Evolutionary conservation across 169 alveolate genomes (phyloP).

Genomic region (Neospora caninum): DNA sequence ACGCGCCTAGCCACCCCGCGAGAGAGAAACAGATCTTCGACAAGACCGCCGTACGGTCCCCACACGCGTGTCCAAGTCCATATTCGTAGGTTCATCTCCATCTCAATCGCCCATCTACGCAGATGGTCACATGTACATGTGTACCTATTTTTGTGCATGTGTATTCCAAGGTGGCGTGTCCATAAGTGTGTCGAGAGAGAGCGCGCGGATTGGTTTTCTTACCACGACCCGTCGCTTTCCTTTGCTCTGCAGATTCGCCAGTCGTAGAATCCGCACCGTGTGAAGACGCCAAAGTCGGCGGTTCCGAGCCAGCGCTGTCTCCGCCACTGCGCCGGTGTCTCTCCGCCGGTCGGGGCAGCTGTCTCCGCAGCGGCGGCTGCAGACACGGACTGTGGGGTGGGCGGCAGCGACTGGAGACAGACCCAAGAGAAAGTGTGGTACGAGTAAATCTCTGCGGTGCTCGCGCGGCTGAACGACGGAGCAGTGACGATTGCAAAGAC

Average conservation of each 20-base stretch:
- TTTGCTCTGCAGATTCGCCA: slow-evolving; percentile 84
- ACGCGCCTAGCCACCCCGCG: too few relatives aligned
- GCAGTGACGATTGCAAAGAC: slow-evolving; percentile 35
- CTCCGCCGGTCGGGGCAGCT: not conserved
- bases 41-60: too few relatives aligned
- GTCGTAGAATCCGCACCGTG: slow-evolving; percentile 92
- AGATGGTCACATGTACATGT: too few relatives aligned
- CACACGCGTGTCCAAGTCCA: too few relatives aligned
- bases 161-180: too few relatives aligned
- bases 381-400: not conserved
- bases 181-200: too few relatives aligned
- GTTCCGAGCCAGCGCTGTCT: slow-evolving; percentile 72
- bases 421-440: slow-evolving; percentile 50
- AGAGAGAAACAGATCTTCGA: too few relatives aligned
- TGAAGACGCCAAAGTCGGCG: slow-evolving; percentile 81
- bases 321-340: slow-evolving; percentile 25
- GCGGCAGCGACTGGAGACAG: not conserved
- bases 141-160: too few relatives aligned
- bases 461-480: slow-evolving; percentile 54
- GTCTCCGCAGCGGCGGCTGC: slow-evolving; percentile 4
- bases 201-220: not conserved
- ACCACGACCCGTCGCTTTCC: slow-evolving; percentile 78
- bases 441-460: slow-evolving; percentile 31
- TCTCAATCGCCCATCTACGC: too few relatives aligned
- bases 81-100: too few relatives aligned